Evolutionary conservation across 2,329 filamentous ascomycete species (phyloP).

Genomic region (Berkeleyomyces rouxiae): DNA sequence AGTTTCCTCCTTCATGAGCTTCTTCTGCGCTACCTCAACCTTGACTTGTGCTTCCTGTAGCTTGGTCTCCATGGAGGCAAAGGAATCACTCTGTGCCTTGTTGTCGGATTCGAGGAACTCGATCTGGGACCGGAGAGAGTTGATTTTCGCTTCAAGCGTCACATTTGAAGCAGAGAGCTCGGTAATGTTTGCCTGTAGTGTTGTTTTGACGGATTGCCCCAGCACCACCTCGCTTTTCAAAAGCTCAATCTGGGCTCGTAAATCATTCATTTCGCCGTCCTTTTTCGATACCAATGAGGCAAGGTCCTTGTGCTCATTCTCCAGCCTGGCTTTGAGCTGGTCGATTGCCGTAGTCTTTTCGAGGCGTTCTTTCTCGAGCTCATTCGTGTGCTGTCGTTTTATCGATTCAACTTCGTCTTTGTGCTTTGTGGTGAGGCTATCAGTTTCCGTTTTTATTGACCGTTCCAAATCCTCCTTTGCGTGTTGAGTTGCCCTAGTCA

Average conservation of each 20-base stretch:
- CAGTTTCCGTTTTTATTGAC: slow-evolving; percentile 36
- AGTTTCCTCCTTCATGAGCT: slow-evolving; percentile 80
- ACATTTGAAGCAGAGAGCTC: slow-evolving; percentile 44
- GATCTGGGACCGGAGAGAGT: slow-evolving; percentile 63
- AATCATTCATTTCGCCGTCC: slow-evolving; percentile 36
- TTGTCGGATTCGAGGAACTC: slow-evolving; percentile 81
- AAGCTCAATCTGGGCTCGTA: slow-evolving; percentile 28
- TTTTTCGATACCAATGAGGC: slow-evolving; percentile 32
- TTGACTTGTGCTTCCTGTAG: slow-evolving; percentile 60
- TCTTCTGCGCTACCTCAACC: slow-evolving; percentile 57
- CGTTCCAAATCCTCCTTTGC: slow-evolving; percentile 38
- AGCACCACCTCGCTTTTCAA: slow-evolving; percentile 37
- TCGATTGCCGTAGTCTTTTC: slow-evolving; percentile 45
- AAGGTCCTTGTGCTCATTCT: slow-evolving; percentile 35
- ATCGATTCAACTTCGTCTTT: slow-evolving; percentile 51
- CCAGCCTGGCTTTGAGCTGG: slow-evolving; percentile 39
- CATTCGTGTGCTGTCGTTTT: slow-evolving; percentile 42
- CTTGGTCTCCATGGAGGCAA: slow-evolving; percentile 62
- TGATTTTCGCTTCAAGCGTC: slow-evolving; percentile 56
- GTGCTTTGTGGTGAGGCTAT: slow-evolving; percentile 42
- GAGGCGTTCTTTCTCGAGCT: slow-evolving; percentile 48
- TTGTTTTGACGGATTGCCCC: slow-evolving; percentile 46
- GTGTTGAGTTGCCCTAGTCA: slow-evolving; percentile 35
- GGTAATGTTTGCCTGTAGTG: slow-evolving; percentile 34
- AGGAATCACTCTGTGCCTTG: slow-evolving; percentile 75